A percentile compares a stretch with the other conserved stretches of the same genome.
These are phyloP conservation scores for Cyamopsis tetragonoloba DNA, from an alignment of 306 rosid genomes.

Conservation along the genomic window DNA sequence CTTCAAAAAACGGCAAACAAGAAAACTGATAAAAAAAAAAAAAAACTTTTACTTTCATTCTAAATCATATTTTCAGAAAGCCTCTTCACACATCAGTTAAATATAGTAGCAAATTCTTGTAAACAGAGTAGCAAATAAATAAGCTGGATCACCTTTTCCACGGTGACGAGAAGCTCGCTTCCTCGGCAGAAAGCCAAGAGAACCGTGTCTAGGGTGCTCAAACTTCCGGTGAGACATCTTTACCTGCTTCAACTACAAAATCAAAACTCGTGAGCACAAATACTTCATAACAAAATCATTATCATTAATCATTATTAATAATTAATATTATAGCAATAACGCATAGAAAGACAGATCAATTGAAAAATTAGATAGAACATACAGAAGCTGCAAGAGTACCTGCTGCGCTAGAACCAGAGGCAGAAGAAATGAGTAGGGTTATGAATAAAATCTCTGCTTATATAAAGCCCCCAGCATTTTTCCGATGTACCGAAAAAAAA, in stretches of 20 bases:
- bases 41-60: neutral
- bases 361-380: neutral
- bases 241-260: slow-evolving; percentile 30
- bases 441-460: neutral
- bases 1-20: neutral
- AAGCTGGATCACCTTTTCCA: slow-evolving; percentile 81
- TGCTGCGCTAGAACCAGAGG: neutral
- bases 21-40: neutral
- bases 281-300: too few relatives aligned
- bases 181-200: slow-evolving; percentile 86
- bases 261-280: too few relatives aligned
- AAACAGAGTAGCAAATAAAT: neutral
- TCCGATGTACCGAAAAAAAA: too few relatives aligned
- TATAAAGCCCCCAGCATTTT: neutral
- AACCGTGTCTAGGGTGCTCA: slow-evolving; percentile 88
- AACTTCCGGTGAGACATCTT: slow-evolving; percentile 90
- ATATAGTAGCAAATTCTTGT: neutral
- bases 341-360: too few relatives aligned
- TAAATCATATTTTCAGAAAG: neutral
- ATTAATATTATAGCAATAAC: too few relatives aligned
- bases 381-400: neutral
- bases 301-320: too few relatives aligned
- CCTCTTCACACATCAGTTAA: neutral
- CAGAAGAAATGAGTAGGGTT: neutral
- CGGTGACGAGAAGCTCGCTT: slow-evolving; percentile 80